These are phyloP conservation scores for Olyra latifolia DNA, from an alignment of 176 grass and related monocot species.

Conservation along the genomic window DNA sequence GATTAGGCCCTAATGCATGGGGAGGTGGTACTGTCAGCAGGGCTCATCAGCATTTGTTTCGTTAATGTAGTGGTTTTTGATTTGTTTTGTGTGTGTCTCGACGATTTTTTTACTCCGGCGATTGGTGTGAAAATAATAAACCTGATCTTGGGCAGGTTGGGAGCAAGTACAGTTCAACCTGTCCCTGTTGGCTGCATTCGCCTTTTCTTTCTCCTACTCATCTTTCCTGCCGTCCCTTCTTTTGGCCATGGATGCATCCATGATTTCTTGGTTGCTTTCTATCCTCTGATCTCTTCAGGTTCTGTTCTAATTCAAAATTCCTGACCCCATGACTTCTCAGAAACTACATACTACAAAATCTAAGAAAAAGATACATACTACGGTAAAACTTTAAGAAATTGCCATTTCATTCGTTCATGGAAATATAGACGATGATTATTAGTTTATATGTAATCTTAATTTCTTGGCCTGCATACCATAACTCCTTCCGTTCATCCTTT, in stretches of 20 bases:
- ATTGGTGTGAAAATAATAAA: not conserved
- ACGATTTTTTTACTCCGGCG: not conserved
- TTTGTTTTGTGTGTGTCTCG: not conserved
- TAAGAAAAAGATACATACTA: too few relatives aligned
- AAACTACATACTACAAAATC: not conserved
- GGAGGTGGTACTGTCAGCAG: not conserved
- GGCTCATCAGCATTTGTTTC: not conserved
- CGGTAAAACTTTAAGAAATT: not conserved
- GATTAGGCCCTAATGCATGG: not conserved
- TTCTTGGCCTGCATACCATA: not conserved
- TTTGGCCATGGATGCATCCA: conserved; percentile 24
- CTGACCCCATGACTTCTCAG: not conserved
- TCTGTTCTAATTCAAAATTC: not conserved
- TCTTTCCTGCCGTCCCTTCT: conserved; percentile 23
- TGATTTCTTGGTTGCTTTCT: not conserved
- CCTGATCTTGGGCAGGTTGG: not conserved
- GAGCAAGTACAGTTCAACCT: conserved; percentile 23
- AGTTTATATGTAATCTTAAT: not conserved
- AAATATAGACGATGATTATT: not conserved
- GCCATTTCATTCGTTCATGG: not conserved
- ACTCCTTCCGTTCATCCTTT: not conserved
- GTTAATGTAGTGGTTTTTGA: conserved; percentile 1
- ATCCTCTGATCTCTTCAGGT: not conserved
- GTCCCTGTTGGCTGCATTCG: conserved; percentile 30
- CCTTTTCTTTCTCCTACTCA: conserved; percentile 6